Evolutionary conservation across 1,284 basidiomycete genomes (phyloP), one percentile per base, ranked within the genome.

Genomic region (Heterobasidion parviporum): DNA sequence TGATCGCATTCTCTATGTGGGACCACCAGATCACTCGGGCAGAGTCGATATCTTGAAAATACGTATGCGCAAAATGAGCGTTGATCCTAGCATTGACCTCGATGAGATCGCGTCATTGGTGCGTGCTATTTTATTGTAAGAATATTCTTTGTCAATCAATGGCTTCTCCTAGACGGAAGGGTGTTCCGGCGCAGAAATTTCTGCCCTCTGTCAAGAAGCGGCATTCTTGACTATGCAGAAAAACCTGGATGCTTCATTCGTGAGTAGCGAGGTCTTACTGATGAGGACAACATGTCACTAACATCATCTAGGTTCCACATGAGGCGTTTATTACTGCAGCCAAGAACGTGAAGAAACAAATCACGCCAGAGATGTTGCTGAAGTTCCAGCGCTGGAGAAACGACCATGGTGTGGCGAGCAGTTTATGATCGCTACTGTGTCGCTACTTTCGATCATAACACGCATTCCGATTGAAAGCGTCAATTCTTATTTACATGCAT

Each of bases 171-270:
- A 98, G 94, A 90, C 93, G 3, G 84, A 90, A 9, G 97, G 96
- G 0, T 99, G 93, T 67, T 98, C 96, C 10, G 97, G 97, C 9
- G 97, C 97, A 6, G 97, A 99, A 67, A 86, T 99, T 33, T 81
- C 85, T 6, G 85, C 89, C 1, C 80, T 99, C 52, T 98, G 95
- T 67, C 97, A 99, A 73, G 96, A 99, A 70, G 97, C 97, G 1
- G 97, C 96, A 0, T 70, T 99, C 61, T 68, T 88, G 44, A 91
- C 94, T 0, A 96, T 97, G 92, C 86, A 92, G 64, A 78, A 83
- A 59, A 81, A 97, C 67, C 83, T 98, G 26, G 69, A 92, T 57
- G 86, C 92, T 5, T 77, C 82, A 41, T 80, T 75, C 63, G 94
- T 96, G 61, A 66, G 88, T 66, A 20, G 8, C 50, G 34, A 33